Base-by-base conservation (phyloP, 306 rosid species). In the Cotoneaster glaucophyllus region DNA sequence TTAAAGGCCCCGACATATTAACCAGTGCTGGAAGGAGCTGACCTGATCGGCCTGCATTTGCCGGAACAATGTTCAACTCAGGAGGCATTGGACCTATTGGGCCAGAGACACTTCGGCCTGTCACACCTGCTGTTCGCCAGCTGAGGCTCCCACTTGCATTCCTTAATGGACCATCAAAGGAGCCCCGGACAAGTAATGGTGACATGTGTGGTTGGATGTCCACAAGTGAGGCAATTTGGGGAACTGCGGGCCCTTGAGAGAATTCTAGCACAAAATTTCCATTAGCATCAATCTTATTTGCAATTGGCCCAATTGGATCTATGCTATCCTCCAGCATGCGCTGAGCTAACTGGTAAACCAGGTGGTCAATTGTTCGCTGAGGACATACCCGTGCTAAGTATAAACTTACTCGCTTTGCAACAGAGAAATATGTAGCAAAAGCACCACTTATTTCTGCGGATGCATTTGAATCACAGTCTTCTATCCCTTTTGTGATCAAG, bases 171-270 rank as follows among this genome's bases (percentile, higher is more conserved):
- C 97, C 98, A 77, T 96, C 99, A 81, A 96, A 90, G 80, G 98
- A 96, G 73, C 99, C 99, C 70, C 99, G 90, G 44, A 93, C 99
- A 85, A 96, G 99, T 88, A 96, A 87, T 13, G 98, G 99, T 26
- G 99, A 93, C 99, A 93, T 96, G 88, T 96, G 99, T 13, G 98
- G 98, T 71, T 90, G 98, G 87, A 86, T 93, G 83, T 96, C 99
- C 78, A 90, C 87, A 76, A 85, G 89, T 28, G 99, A 89, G 62
- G 97, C 59, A 83, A 93, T 88, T 84, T 93, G 99, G 78, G 98
- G 89, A 56, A 89, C 88, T 7, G 89, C 85, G 77, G 98, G 99
- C 68, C 98, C 99, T 88, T 96, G 99, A 26, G 99, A 96, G 82
- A 96, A 96, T 82, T 96, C 98, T 86, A 96, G 78, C 77, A 96